A percentile compares a stretch with the other conserved stretches of the same genome.
These are phyloP conservation scores for Nicotiana obtusifolia DNA, from an alignment of 257 asterid species.

Conservation along the genomic window DNA sequence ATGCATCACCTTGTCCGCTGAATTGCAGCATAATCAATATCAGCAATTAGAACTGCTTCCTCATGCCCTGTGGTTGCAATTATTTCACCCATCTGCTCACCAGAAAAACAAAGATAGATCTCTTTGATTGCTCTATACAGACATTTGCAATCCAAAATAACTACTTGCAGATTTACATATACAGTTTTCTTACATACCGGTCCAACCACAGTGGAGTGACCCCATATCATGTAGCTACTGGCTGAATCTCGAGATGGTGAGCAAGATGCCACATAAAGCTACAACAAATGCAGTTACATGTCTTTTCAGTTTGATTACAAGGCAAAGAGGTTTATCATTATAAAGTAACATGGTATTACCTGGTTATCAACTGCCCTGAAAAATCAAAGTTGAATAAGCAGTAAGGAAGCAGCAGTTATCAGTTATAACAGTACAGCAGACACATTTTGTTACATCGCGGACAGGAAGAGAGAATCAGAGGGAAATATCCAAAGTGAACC, in stretches of 20 bases:
- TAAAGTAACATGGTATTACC: conserved; percentile 13
- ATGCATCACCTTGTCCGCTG: conserved; percentile 18
- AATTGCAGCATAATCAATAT: conserved; percentile 27
- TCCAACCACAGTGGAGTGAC: conserved; percentile 37
- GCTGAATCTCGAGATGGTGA: conserved; percentile 42
- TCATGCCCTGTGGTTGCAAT: conserved; percentile 36
- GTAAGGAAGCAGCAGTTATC: not conserved
- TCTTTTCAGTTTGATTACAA: not conserved
- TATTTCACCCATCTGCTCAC: conserved; percentile 33
- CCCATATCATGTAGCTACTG: conserved; percentile 38
- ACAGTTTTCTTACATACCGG: conserved; percentile 19
- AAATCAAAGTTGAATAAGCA: conserved; percentile 3
- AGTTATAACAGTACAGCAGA: not conserved
- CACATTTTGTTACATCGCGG: not conserved
- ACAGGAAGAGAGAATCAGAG: not conserved
- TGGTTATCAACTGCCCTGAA: conserved; percentile 43
- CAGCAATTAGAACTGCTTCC: conserved; percentile 22
- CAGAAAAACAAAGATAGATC: conserved; percentile 1
- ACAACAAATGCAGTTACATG: not conserved
- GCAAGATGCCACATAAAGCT: conserved; percentile 43
- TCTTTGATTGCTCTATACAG: not conserved
- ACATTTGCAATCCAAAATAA: not conserved
- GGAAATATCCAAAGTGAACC: not conserved
- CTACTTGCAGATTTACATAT: not conserved
- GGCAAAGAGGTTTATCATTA: not conserved